Base-by-base conservation (phyloP, 2,329 filamentous ascomycete genomes). In the Stachybotrys chlorohalonatus region DNA sequence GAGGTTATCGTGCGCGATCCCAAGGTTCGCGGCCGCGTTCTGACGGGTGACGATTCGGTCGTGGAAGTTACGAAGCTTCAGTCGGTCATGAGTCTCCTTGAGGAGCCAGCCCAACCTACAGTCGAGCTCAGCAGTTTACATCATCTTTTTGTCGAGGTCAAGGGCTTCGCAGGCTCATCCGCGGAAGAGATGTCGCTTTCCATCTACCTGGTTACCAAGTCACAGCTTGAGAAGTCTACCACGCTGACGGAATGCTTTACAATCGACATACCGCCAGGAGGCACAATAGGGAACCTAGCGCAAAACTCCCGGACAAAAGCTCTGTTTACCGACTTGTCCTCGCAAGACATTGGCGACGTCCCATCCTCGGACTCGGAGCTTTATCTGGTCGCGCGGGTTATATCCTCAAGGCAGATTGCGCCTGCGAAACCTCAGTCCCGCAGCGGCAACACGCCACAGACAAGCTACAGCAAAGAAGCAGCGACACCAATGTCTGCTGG, bases 1-100 rank as follows among this genome's bases (percentile, higher is more conserved):
- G 92, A 97, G 67, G 88, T 99, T 51, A 96, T 99, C 67, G 94
- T 99, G 56, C 85, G 94, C 32, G 94, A 95, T 70, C 90, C 94
- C 2, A 81, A 80, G 17, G 85, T 92, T 66, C 82, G 87, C 32
- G 94, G 94, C 8, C 84, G 92, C 49, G 85, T 97, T 31, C 73
- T 99, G 63, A 96, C 92, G 0, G 90, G 89, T 11, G 88, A 96
- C 53, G 94, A 99, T 70, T 96, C 92, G 1, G 89, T 94, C 5
- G 88, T 97, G 31, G 89, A 96, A 56, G 83, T 96, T 60, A 93
- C 93, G 7, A 90, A 85, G 66, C 76, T 97, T 55, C 95, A 99
- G 73, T 95, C 94, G 5, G 83, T 92, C 66, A 99, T 99, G 94
- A 95, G 91, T 70, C 80, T 97, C 63, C 77, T 99, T 49, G 87